Evolutionary conservation across 352 stramenopile species (phyloP).

Genomic region (Phytopythium oedochilum): DNA sequence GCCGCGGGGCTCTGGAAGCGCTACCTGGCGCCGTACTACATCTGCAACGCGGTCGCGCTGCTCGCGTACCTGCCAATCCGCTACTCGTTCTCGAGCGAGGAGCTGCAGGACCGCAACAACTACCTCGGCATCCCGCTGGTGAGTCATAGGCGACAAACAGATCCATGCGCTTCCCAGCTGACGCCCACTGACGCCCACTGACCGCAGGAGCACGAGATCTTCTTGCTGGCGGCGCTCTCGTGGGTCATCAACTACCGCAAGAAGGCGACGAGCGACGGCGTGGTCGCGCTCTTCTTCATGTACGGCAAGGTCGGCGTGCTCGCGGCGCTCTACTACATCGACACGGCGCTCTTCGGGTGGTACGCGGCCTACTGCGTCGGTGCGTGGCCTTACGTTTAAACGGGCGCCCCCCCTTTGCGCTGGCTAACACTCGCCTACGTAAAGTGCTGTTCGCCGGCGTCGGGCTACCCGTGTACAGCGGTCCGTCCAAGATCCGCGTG

Average conservation of each 20-base stretch:
- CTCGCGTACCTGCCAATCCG: slow-evolving; percentile 56
- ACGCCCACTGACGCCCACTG: background rate
- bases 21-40: slow-evolving; percentile 69
- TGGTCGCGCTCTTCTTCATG: slow-evolving; percentile 62
- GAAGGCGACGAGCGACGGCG: slow-evolving; percentile 61
- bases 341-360: slow-evolving; percentile 56
- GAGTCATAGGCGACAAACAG: no score
- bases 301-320: slow-evolving; percentile 63
- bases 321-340: slow-evolving; percentile 62
- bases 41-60: slow-evolving; percentile 49
- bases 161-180: no score
- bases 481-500: slow-evolving; percentile 43
- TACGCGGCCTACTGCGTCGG: slow-evolving; percentile 53
- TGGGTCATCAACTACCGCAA: slow-evolving; percentile 74
- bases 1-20: slow-evolving; percentile 28
- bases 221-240: slow-evolving; percentile 46
- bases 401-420: no score
- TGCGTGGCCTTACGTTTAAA: no score
- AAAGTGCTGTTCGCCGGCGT: slow-evolving; percentile 63
- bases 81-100: slow-evolving; percentile 29
- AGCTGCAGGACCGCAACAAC: slow-evolving; percentile 42
- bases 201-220: slow-evolving; percentile 62
- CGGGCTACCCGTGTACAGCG: slow-evolving; percentile 57
- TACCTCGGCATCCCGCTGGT: slow-evolving; percentile 64
- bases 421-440: no score